These are phyloP conservation scores for Penicillium mononematosum DNA, from an alignment of 495 filamentous ascomycete species.

Conservation along the genomic window DNA sequence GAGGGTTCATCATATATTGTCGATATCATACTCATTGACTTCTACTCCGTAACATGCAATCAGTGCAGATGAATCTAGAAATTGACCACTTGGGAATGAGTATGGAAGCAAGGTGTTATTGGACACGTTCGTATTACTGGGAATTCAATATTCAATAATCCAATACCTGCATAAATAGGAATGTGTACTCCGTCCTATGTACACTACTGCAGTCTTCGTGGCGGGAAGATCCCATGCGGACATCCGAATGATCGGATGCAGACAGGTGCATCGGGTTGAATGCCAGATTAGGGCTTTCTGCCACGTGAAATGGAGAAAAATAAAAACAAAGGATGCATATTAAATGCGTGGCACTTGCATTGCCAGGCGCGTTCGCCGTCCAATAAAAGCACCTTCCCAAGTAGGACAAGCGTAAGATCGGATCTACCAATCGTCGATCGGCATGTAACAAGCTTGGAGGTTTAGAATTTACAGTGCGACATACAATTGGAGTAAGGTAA, in stretches of 20 bases:
- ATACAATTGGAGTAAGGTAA: background rate
- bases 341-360: background rate
- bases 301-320: conserved; percentile 9
- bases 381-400: conserved; percentile 13
- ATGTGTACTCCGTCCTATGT: background rate
- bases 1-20: background rate
- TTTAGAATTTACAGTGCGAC: background rate
- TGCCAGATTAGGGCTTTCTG: conserved; percentile 13
- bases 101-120: background rate
- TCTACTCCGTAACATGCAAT: background rate
- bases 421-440: conserved; percentile 14
- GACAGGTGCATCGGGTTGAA: conserved; percentile 13
- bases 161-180: background rate
- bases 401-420: conserved; percentile 6
- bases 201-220: conserved; percentile 1
- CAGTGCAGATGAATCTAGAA: background rate
- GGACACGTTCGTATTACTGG: background rate
- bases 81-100: background rate
- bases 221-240: conserved; percentile 12
- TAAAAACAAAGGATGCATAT: background rate
- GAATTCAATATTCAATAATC: background rate
- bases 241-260: conserved; percentile 1
- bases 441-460: conserved; percentile 1
- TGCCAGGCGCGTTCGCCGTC: background rate
- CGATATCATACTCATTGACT: background rate